Percentiles rank a stretch among this genome's conserved stretches.
Evolutionary conservation across 1,139 yeast species (phyloP).

Genomic region (Scheffersomyces quercinus): DNA sequence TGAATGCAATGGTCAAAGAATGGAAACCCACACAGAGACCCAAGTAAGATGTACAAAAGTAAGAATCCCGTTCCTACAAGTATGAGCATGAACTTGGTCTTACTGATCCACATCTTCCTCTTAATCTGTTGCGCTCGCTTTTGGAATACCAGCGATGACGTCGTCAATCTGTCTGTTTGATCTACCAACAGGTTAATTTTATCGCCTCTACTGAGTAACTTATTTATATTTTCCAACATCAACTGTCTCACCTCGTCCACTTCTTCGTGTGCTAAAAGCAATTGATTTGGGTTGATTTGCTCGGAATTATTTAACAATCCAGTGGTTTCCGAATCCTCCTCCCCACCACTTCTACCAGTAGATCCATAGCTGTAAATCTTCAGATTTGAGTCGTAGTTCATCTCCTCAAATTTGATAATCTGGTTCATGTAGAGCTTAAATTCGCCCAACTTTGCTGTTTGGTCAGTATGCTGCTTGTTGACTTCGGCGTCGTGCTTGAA

Average conservation of each 20-base stretch:
- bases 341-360: constrained; percentile 13
- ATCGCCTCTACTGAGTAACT: constrained; percentile 78
- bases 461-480: constrained; percentile 10
- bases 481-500: constrained; percentile 31
- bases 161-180: constrained; percentile 76
- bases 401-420: constrained; percentile 51
- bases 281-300: constrained; percentile 39
- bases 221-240: constrained; percentile 71
- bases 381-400: constrained; percentile 41
- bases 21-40: constrained; percentile 55
- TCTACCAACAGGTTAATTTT: constrained; percentile 72
- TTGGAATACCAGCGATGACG: constrained; percentile 69
- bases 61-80: constrained; percentile 24
- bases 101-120: constrained; percentile 68
- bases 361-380: constrained; percentile 35
- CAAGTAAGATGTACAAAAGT: constrained; percentile 43
- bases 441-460: constrained; percentile 40
- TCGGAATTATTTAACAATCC: constrained; percentile 12
- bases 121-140: constrained; percentile 67
- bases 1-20: constrained; percentile 31
- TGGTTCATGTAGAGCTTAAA: constrained; percentile 55
- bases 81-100: constrained; percentile 41
- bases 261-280: constrained; percentile 47
- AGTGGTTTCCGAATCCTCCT: constrained; percentile 14
- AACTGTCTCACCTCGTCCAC: constrained; percentile 55